phyloP scores from a whole-genome alignment of 176 grass and related monocot species.

The Miscanthus lutarioriparius region DNA sequence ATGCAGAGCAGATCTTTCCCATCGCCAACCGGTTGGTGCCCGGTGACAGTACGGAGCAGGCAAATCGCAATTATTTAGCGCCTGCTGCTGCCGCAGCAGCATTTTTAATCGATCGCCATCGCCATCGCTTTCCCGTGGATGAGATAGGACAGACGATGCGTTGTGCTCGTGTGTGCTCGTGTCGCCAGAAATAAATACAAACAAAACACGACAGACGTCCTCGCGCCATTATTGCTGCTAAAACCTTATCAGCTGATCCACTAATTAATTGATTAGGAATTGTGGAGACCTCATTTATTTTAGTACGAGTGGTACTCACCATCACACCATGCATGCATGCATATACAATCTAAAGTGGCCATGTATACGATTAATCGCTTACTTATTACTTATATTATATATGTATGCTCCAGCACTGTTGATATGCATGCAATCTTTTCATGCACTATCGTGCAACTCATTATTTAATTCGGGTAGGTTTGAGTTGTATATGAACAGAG shows the following conservation, averaged over 20 bases:
- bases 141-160: neutral
- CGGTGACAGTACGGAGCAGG: neutral
- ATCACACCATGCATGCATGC: too few relatives aligned
- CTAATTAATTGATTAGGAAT: neutral
- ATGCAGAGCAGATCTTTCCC: neutral
- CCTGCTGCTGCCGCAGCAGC: neutral
- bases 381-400: too few relatives aligned
- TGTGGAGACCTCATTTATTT: neutral
- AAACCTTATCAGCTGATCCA: neutral
- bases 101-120: neutral
- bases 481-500: too few relatives aligned
- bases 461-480: neutral
- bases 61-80: neutral
- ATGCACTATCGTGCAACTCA: neutral
- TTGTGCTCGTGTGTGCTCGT: neutral
- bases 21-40: neutral
- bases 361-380: too few relatives aligned
- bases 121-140: neutral
- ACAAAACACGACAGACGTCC: neutral
- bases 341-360: too few relatives aligned
- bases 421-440: neutral
- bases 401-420: too few relatives aligned
- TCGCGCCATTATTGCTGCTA: neutral
- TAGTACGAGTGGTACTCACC: neutral
- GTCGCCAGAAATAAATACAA: neutral